Evolutionary conservation across 331 rosid genomes (phyloP).

Genomic region (Stylosanthes scabra): DNA sequence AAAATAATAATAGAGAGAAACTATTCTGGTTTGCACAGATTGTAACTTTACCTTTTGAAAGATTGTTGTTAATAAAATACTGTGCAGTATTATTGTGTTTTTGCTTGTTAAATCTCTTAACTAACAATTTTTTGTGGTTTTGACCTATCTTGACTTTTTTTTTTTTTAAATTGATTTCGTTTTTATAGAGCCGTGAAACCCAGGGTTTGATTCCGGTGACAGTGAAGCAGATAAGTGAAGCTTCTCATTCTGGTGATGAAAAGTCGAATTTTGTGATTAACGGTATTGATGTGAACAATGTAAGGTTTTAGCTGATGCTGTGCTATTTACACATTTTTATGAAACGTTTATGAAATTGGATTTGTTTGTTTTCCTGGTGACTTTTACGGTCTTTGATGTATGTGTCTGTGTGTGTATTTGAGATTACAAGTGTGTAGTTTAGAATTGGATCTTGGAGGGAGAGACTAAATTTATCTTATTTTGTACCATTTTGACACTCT

Average conservation of each 20-base stretch:
- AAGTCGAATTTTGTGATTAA: constrained; percentile 71
- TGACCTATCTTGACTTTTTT: no score
- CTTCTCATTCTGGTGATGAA: constrained; percentile 84
- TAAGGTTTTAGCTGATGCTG: constrained; percentile 30
- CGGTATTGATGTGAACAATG: constrained; percentile 83
- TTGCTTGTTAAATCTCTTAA: background rate
- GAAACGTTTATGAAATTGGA: background rate
- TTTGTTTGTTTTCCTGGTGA: background rate
- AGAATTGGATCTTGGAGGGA: background rate
- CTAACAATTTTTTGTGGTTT: constrained; percentile 12
- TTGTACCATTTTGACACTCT: background rate
- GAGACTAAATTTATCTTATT: background rate
- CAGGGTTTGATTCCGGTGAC: constrained; percentile 90
- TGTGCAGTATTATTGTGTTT: background rate
- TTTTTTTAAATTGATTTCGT: no score
- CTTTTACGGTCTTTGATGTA: background rate
- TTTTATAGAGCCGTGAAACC: constrained; percentile 63
- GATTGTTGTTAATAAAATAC: background rate
- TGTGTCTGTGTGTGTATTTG: background rate
- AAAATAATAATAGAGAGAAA: background rate
- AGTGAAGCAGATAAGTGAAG: constrained; percentile 92
- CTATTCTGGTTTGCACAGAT: background rate
- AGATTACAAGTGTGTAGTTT: background rate
- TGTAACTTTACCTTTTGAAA: background rate
- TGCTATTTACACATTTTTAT: background rate